phyloP scores from a whole-genome alignment of 192 early-diverging fungal species.

The Entomortierella beljakovae region DNA sequence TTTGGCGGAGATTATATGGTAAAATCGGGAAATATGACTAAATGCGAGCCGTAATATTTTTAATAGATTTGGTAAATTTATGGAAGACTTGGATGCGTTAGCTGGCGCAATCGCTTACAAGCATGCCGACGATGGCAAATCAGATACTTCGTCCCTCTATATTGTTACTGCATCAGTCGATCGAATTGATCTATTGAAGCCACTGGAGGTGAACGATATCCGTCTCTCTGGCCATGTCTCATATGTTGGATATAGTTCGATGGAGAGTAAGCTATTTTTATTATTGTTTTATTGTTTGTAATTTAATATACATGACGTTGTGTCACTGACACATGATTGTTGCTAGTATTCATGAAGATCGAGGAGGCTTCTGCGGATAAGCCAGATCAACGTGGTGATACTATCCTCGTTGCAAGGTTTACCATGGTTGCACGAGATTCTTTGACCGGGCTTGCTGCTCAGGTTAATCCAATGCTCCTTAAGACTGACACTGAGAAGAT shows the following conservation, averaged over 20 bases:
- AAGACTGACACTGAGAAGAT: slow-evolving; percentile 81
- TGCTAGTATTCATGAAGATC: slow-evolving; percentile 70
- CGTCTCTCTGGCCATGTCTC: slow-evolving; percentile 85
- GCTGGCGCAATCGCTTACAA: slow-evolving; percentile 84
- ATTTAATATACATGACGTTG: background rate
- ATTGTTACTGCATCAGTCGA: slow-evolving; percentile 93
- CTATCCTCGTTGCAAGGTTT: slow-evolving; percentile 83
- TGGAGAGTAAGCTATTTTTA: slow-evolving; percentile 72
- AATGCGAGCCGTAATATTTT: background rate
- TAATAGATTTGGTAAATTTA: slow-evolving; percentile 77
- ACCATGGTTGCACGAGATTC: slow-evolving; percentile 90
- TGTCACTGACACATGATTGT: background rate
- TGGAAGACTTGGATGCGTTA: slow-evolving; percentile 89
- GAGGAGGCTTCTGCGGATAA: slow-evolving; percentile 61
- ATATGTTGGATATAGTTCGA: slow-evolving; percentile 87
- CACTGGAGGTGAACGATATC: slow-evolving; percentile 76
- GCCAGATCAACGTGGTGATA: slow-evolving; percentile 44
- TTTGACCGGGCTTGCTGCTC: slow-evolving; percentile 71
- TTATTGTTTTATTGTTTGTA: too few species aligned
- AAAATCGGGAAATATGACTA: background rate
- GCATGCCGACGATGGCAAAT: slow-evolving; percentile 66
- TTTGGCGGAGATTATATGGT: background rate
- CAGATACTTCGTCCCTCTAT: slow-evolving; percentile 59
- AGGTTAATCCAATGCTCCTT: slow-evolving; percentile 80
- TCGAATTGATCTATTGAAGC: slow-evolving; percentile 81